Percentiles rank a stretch among this genome's conserved stretches.
These are phyloP conservation scores for Thielaviopsis punctulata DNA, from an alignment of 2,329 filamentous ascomycete species.

Conservation along the genomic window DNA sequence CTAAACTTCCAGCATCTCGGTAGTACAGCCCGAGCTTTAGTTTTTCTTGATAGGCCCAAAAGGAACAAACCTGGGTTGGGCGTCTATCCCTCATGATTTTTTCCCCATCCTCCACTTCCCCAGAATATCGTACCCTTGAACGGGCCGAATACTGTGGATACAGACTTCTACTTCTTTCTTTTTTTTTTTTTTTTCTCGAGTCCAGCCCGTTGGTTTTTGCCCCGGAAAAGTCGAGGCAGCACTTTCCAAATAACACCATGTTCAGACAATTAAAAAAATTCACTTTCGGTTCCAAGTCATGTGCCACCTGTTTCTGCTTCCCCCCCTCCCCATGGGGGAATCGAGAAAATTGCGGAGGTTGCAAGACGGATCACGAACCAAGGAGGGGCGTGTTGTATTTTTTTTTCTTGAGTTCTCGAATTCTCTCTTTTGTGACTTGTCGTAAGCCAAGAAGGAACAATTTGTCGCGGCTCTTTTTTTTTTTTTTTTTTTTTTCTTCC, in stretches of 20 bases:
- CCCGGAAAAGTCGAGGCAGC: too few species aligned
- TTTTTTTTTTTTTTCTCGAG: background rate
- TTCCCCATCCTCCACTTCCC: background rate
- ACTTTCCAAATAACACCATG: too few species aligned
- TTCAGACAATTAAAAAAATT: background rate
- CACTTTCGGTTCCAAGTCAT: too few species aligned
- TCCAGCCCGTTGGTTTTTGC: too few species aligned
- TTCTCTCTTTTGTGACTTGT: too few species aligned
- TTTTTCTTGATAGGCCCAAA: background rate
- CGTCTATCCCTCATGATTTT: background rate
- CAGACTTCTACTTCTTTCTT: background rate
- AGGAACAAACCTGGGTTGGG: background rate
- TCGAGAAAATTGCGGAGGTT: background rate
- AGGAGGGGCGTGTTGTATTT: background rate
- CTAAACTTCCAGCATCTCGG: too few species aligned
- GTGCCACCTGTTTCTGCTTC: too few species aligned
- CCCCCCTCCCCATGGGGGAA: background rate
- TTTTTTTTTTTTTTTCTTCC: background rate
- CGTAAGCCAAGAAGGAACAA: background rate
- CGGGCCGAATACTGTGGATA: constrained; percentile 1
- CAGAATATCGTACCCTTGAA: background rate
- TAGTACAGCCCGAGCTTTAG: background rate
- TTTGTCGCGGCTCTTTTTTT: background rate
- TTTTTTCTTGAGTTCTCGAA: too few species aligned
- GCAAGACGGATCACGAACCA: background rate